Conservation (phyloP, 208 protist species). For the Acanthamoeba sp. region DNA sequence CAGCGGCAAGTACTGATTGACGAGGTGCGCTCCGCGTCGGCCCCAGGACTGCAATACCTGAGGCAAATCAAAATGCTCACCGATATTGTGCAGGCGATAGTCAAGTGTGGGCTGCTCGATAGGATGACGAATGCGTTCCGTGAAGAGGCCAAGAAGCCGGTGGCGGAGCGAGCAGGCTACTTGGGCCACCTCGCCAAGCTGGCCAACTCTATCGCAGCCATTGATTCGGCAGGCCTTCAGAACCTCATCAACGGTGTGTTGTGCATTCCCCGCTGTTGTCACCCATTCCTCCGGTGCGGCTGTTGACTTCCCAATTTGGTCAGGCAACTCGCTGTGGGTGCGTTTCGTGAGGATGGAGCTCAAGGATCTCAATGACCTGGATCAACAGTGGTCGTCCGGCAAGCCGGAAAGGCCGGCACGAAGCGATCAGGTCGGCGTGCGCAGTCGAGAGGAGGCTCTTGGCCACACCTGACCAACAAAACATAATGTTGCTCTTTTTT, state of each 20-base stretch:
- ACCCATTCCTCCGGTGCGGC: no score
- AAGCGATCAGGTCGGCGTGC: background rate
- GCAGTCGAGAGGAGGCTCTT: slow-evolving; percentile 12
- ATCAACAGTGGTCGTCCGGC: background rate
- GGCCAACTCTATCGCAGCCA: background rate
- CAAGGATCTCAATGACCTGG: background rate
- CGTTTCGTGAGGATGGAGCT: background rate
- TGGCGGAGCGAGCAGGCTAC: slow-evolving; percentile 19
- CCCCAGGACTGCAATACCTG: background rate
- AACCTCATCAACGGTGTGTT: background rate
- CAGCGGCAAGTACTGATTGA: background rate
- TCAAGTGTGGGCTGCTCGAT: background rate
- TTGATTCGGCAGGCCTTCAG: background rate
- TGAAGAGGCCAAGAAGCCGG: background rate
- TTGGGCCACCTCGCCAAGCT: slow-evolving; percentile 13
- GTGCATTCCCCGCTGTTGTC: no score
- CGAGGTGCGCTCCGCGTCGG: background rate
- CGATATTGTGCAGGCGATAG: background rate
- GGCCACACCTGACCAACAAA: background rate
- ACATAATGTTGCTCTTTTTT: no score
- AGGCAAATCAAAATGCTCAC: background rate
- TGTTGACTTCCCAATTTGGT: background rate
- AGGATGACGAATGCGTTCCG: background rate
- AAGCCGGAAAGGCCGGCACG: background rate
- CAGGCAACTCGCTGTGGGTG: background rate